Evolutionary conservation across 2,329 filamentous ascomycete genomes (phyloP), one percentile per base, ranked within the genome.

Genomic region (Fusarium gaditjirri): DNA sequence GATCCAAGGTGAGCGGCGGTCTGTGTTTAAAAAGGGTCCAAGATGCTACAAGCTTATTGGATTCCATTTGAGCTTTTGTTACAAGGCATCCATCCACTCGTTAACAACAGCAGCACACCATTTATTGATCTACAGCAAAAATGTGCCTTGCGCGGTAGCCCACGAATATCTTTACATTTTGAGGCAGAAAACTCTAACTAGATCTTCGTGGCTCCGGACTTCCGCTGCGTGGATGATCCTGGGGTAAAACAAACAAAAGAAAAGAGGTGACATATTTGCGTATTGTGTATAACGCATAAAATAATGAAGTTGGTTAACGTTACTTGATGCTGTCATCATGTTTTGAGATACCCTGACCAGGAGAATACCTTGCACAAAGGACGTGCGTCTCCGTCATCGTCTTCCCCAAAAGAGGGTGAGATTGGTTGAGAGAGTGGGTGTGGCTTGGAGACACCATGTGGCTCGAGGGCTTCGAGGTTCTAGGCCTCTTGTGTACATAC

Each of bases 91-190:
- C 33, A 62, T 46, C 73, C 69, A 74, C 43, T 75, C 44, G 67
- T 39, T 38, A 41, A 41, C 59, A 39, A n/a, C 42, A 31, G 54
- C 67, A 68, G 57, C 57, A 67, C 75, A 73, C 73, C 75, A 75
- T 61, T 38, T 46, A 72, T 73, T 41, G 70, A 72, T 72, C 70
- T 64, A 52, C 70, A 65, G 36, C 19, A 49, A 36, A 31, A 58
- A 39, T 70, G 47, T 70, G 70, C 65, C 70, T 73, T 58, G 50
- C 33, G 39, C 29, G 23, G 19, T 47, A 47, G 36, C 52, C 49
- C 16, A 43, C 27, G 65, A 47, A 52, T 41, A 60, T 60, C 39
- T 47, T 56, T 35, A 27, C 31, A 35, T 46, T 57, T 38, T 39
- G 41, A 58, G 47, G 59, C 50, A 60, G 36, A 46, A 59, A 63